Base-by-base conservation (phyloP, 2,329 filamentous ascomycete species). In the Dactylellina sp. region DNA sequence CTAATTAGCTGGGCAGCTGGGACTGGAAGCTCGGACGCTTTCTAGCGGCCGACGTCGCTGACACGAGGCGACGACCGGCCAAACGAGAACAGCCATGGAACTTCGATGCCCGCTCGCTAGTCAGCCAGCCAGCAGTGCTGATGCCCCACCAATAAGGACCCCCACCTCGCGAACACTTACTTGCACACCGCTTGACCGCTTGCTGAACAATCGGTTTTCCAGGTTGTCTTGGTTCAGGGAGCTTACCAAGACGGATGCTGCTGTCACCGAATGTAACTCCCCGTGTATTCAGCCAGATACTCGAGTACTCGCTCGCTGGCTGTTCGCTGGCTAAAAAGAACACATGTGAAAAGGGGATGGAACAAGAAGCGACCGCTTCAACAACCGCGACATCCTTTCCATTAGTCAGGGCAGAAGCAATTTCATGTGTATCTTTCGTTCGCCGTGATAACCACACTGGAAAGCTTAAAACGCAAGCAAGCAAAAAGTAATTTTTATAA, bases 11-110 rank as follows among this genome's bases (percentile, higher is more conserved):
- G n/a, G n/a, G n/a, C n/a, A n/a, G n/a, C n/a, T n/a, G n/a, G n/a
- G n/a, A n/a, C n/a, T n/a, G 44, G 28, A 61, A 61, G 64, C 53
- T 55, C 46, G 49, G 65, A 47, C 65, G 35, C 32, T 28, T 47
- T 63, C 32, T 62, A 60, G 57, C 42, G 66, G 59, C 57, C 66
- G 66, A 72, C 66, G 59, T 64, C 66, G 66, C 63, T 60, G 53
- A 20, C 14, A 7, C 32, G 7, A 2, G n/a, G 42, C 39, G 44
- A 20, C 39, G 11, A 14, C 35, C 11, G 42, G 11, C 62, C 62
- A 66, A 59, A 52, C 62, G n/a, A n/a, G 57, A 66, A 66, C 44
- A 12, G 63, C 63, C 63, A 66, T 66, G 63, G 40, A 40, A n/a
- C n/a, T n/a, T n/a, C n/a, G n/a, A n/a, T n/a, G n/a, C n/a, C n/a